Base-by-base conservation (phyloP, 2,329 filamentous ascomycete species). In the Periglandula ipomoeae region DNA sequence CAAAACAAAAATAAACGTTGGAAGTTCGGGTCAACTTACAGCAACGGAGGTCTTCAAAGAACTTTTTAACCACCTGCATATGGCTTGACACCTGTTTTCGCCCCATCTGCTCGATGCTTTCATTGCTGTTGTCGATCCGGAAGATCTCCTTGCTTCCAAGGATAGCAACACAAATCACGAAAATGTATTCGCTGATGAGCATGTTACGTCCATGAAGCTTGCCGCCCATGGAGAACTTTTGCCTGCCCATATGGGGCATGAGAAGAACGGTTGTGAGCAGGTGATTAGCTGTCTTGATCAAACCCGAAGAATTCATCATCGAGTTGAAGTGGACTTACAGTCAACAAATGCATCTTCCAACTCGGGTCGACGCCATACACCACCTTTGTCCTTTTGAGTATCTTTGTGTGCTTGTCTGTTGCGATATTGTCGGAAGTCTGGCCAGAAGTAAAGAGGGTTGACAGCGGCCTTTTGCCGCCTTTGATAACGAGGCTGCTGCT, bases 71-170 rank as follows among this genome's bases (percentile, higher is more conserved):
- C 13, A 86, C 82, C 60, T 86, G 82, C 59, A 85, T 85, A 58
- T 85, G 82, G 59, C 81, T 85, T 2, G 81, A 85, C 5, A 85
- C 79, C 58, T 84, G 81, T 62, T 85, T 85, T 49, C 79, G 70
- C 52, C 72, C 69, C 61, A 75, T 73, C 50, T 73, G 66, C 56
- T 69, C 66, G 44, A 69, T 68, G 53, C 66, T 69, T 47, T 69
- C 66, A 49, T 68, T 69, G 59, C 66, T 68, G 53, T 69, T 69
- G 52, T 69, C 66, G 56, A 69, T 69, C 45, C 66, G 61, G 51
- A 69, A 69, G 51, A 69, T 69, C 55, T 69, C 66, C 50, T 69
- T 69, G 62, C 65, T 68, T 9, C 66, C 66, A 3, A 69, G 60
- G 8, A 69, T 30, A 3, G 62, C 63, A 46, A 69, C 58, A 40